A percentile compares a stretch with the other conserved stretches of the same genome.
phyloP scores from a whole-genome alignment of 2,329 filamentous ascomycete genomes.

The Pseudogymnoascus sp. region DNA sequence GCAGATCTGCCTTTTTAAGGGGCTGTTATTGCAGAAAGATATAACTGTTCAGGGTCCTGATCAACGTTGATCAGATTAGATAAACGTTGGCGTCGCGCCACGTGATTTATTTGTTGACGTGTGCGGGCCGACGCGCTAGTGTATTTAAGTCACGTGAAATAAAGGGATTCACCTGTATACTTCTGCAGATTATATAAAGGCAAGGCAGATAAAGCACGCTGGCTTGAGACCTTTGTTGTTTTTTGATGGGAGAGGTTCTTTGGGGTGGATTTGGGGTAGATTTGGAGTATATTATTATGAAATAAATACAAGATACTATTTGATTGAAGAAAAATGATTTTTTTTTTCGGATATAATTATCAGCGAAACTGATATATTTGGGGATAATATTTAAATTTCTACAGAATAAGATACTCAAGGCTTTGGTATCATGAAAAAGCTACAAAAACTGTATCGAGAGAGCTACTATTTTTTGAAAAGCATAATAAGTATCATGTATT shows the following conservation, averaged over 20 bases:
- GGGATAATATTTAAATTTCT: background rate
- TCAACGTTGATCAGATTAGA: background rate
- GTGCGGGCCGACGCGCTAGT: background rate
- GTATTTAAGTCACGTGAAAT: background rate
- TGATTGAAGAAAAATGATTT: no score
- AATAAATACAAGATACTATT: background rate
- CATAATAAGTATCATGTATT: background rate
- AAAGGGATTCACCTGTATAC: background rate
- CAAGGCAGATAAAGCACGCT: background rate
- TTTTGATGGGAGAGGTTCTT: background rate
- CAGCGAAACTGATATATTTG: background rate
- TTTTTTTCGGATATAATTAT: background rate
- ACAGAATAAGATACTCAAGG: background rate
- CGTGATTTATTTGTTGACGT: background rate
- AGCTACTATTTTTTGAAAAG: background rate
- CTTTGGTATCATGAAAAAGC: background rate
- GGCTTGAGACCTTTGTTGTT: background rate
- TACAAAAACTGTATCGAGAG: background rate
- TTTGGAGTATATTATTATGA: background rate
- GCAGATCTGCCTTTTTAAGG: background rate
- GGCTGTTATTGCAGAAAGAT: background rate
- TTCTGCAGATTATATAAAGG: background rate
- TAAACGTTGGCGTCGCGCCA: background rate
- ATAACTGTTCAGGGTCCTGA: conserved; percentile 2
- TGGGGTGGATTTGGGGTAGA: no score